Conservation (phyloP, 2,329 filamentous ascomycete species). For the Colletotrichum horii region DNA sequence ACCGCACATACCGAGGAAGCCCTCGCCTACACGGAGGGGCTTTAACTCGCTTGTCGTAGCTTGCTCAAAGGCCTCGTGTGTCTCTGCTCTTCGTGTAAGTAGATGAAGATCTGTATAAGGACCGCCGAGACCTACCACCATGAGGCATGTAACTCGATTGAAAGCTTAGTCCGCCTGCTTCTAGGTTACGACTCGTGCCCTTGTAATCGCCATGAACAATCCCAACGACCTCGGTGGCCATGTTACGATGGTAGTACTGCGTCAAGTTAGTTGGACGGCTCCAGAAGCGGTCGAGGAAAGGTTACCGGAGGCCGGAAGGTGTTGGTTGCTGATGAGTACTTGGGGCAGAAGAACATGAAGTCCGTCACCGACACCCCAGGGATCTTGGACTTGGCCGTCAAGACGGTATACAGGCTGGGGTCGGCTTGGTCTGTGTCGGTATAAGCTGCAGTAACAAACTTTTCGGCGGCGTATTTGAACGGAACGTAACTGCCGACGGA, state of each 20-base stretch:
- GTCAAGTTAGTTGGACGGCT: background rate
- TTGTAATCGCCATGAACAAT: conserved; percentile 39
- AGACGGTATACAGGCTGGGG: conserved; percentile 65
- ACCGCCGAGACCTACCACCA: conserved; percentile 17
- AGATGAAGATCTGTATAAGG: conserved; percentile 1
- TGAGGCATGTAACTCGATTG: conserved; percentile 34
- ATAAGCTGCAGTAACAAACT: conserved; percentile 60
- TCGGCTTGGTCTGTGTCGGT: conserved; percentile 68
- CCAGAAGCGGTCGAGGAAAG: background rate
- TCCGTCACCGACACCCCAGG: conserved; percentile 61
- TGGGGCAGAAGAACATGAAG: conserved; percentile 68
- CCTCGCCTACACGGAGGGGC: conserved; percentile 26
- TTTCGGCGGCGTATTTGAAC: conserved; percentile 57
- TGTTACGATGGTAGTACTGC: conserved; percentile 62
- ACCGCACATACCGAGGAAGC: conserved; percentile 23
- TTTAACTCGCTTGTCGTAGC: conserved; percentile 25
- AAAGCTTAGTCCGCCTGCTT: conserved; percentile 32
- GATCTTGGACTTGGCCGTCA: conserved; percentile 60
- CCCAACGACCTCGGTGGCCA: conserved; percentile 56
- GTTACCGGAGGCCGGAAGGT: conserved; percentile 58
- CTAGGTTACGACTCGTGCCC: conserved; percentile 31
- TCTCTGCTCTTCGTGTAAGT: background rate
- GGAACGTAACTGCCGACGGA: conserved; percentile 29
- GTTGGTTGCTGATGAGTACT: conserved; percentile 63
- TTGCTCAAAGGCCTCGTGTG: conserved; percentile 27